A percentile compares a stretch with the other conserved stretches of the same genome.
These are phyloP conservation scores for Talaromyces piceae DNA, from an alignment of 2,329 filamentous ascomycete genomes.

Conservation along the genomic window DNA sequence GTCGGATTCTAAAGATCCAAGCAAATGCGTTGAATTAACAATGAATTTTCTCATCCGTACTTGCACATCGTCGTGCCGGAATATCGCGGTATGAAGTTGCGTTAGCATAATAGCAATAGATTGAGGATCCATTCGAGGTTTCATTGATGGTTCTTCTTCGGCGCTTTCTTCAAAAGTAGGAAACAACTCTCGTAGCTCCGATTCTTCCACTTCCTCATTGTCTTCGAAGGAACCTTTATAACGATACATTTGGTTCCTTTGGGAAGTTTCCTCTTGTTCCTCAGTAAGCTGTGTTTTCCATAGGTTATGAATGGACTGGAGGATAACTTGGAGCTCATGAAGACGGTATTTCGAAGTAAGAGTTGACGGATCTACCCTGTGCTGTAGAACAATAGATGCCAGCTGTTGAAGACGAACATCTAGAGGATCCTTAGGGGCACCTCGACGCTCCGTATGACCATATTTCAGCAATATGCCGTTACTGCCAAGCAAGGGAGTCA, in stretches of 20 bases:
- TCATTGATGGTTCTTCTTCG: slow-evolving; percentile 27
- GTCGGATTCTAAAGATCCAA: slow-evolving; percentile 27
- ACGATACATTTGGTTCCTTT: slow-evolving; percentile 69
- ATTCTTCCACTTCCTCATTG: slow-evolving; percentile 64
- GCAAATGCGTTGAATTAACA: slow-evolving; percentile 25
- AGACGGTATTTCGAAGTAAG: slow-evolving; percentile 39
- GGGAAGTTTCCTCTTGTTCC: slow-evolving; percentile 68
- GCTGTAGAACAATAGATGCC: slow-evolving; percentile 26
- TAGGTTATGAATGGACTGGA: slow-evolving; percentile 66
- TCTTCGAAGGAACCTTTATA: slow-evolving; percentile 73
- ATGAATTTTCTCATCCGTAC: slow-evolving; percentile 26
- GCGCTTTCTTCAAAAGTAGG: slow-evolving; percentile 61
- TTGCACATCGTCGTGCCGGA: slow-evolving; percentile 23
- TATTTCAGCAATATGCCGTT: slow-evolving; percentile 17
- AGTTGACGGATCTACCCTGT: slow-evolving; percentile 26
- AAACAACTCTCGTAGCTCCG: slow-evolving; percentile 74
- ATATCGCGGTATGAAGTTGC: slow-evolving; percentile 48
- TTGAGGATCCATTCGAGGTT: slow-evolving; percentile 37
- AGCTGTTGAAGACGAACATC: slow-evolving; percentile 33
- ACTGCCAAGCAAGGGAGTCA: slow-evolving; percentile 35
- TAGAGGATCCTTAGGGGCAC: slow-evolving; percentile 20
- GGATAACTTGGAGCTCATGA: slow-evolving; percentile 54
- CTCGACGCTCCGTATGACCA: slow-evolving; percentile 1
- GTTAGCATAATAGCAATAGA: slow-evolving; percentile 56
- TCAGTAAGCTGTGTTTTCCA: slow-evolving; percentile 72